Percentiles rank a stretch among this genome's conserved stretches.
phyloP scores from a whole-genome alignment of 176 grass and related monocot species.

The Melocanna baccifera region DNA sequence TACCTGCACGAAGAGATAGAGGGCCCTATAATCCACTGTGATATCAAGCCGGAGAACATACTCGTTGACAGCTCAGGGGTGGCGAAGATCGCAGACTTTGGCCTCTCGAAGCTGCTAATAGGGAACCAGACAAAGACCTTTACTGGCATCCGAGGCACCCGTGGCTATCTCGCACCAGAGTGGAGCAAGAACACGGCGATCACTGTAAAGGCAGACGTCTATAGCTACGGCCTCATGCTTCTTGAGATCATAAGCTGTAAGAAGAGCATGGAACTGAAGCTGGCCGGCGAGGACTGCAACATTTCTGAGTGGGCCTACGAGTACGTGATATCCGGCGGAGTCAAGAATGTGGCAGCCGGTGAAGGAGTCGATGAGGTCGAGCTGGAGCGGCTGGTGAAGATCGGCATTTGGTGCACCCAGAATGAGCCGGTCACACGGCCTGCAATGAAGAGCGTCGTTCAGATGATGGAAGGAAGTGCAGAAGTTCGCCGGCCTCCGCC shows the following conservation, averaged over 20 bases:
- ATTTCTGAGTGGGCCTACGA: slow-evolving; percentile 35
- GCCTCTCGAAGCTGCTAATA: slow-evolving; percentile 43
- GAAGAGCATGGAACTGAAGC: slow-evolving; percentile 41
- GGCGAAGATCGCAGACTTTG: slow-evolving; percentile 60
- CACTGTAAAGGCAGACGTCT: slow-evolving; percentile 46
- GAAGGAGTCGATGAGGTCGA: slow-evolving; percentile 27
- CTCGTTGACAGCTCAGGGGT: slow-evolving; percentile 33
- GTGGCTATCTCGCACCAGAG: slow-evolving; percentile 54
- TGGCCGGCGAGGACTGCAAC: slow-evolving; percentile 26
- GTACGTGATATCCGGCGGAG: neutral
- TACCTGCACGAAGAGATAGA: slow-evolving; percentile 54
- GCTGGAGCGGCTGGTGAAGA: slow-evolving; percentile 41
- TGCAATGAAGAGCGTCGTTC: slow-evolving; percentile 38
- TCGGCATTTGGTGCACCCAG: slow-evolving; percentile 54
- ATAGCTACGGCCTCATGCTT: slow-evolving; percentile 54
- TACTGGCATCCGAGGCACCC: slow-evolving; percentile 48
- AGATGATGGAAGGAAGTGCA: slow-evolving; percentile 49
- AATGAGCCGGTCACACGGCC: slow-evolving; percentile 41
- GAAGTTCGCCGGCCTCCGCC: slow-evolving; percentile 39
- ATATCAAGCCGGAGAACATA: slow-evolving; percentile 65
- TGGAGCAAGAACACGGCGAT: slow-evolving; percentile 54
- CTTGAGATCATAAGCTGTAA: slow-evolving; percentile 51
- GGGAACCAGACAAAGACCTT: slow-evolving; percentile 52
- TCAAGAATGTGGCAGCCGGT: slow-evolving; percentile 30
- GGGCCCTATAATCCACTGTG: slow-evolving; percentile 48